phyloP scores from a whole-genome alignment of 768 basidiomycete species.

The Tylopilus sp. region DNA sequence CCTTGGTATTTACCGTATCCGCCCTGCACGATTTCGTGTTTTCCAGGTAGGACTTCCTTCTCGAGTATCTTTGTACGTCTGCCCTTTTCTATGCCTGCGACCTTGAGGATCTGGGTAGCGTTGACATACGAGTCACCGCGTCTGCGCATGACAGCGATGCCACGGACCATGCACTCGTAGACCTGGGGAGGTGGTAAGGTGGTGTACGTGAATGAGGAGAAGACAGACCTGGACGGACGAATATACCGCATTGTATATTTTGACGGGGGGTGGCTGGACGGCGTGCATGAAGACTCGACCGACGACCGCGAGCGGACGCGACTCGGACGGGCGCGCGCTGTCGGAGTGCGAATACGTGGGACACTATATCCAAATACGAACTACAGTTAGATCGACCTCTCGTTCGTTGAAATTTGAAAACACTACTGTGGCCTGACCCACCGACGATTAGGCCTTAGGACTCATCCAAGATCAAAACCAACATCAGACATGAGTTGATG shows the following conservation, averaged over 20 bases:
- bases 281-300: conserved; percentile 27
- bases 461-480: no score
- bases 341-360: conserved; percentile 34
- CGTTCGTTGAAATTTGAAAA: no score
- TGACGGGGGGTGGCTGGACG: conserved; percentile 54
- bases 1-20: conserved; percentile 99
- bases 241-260: conserved; percentile 93
- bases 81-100: conserved; percentile 97
- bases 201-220: not conserved
- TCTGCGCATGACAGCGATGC: conserved; percentile 97
- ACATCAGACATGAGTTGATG: no score
- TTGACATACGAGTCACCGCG: conserved; percentile 94
- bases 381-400: no score
- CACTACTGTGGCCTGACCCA: no score
- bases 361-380: not conserved
- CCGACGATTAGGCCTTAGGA: no score
- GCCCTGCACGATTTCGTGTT: conserved; percentile 98
- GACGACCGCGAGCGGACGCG: conserved; percentile 24
- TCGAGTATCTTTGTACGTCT: conserved; percentile 94
- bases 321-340: conserved; percentile 27
- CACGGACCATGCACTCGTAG: conserved; percentile 97
- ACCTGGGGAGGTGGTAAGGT: conserved; percentile 47
- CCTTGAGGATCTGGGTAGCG: conserved; percentile 98
- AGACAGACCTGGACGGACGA: conserved; percentile 73
- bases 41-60: conserved; percentile 93